Evolutionary conservation across 805 yeast species (phyloP).

Genomic region (Yarrowia sp.): DNA sequence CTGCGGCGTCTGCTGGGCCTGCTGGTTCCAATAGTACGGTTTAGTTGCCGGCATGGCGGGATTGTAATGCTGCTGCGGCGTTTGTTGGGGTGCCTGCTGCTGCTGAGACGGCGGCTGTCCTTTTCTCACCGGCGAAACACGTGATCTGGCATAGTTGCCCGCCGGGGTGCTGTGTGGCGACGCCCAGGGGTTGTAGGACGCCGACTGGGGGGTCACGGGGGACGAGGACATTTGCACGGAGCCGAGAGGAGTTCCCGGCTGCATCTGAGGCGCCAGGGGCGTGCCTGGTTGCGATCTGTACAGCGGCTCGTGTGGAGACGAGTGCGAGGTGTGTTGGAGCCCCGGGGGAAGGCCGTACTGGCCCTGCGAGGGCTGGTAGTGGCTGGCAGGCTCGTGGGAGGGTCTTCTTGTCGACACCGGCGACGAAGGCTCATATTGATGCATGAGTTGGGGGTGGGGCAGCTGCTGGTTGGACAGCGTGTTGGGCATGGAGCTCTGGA

Average conservation of each 20-base stretch:
- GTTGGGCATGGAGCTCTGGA: constrained; percentile 1
- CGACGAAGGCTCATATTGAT: constrained; percentile 23
- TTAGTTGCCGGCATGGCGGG: constrained; percentile 23
- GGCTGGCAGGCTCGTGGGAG: neutral
- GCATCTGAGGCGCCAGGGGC: constrained; percentile 18
- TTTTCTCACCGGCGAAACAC: constrained; percentile 4
- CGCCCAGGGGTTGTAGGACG: constrained; percentile 27
- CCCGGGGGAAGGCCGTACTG: constrained; percentile 31
- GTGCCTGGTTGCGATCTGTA: constrained; percentile 24
- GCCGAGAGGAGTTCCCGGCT: constrained; percentile 21
- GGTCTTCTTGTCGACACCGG: neutral
- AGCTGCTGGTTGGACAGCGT: neutral
- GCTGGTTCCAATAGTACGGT: constrained; percentile 25
- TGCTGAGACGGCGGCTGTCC: constrained; percentile 2
- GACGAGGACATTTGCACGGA: constrained; percentile 25
- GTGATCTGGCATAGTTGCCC: neutral
- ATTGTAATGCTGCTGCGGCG: constrained; percentile 25
- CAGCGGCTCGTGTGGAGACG: constrained; percentile 20
- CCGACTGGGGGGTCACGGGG: constrained; percentile 15
- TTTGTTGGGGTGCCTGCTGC: neutral
- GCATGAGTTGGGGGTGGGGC: constrained; percentile 30
- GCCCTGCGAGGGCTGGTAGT: neutral
- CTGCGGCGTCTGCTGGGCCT: neutral
- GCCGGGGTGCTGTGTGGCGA: constrained; percentile 17
- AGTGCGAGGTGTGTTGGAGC: constrained; percentile 8